Evolutionary conservation across 1,284 basidiomycete genomes (phyloP).

Genomic region (Cutaneotrichosporon sp.): DNA sequence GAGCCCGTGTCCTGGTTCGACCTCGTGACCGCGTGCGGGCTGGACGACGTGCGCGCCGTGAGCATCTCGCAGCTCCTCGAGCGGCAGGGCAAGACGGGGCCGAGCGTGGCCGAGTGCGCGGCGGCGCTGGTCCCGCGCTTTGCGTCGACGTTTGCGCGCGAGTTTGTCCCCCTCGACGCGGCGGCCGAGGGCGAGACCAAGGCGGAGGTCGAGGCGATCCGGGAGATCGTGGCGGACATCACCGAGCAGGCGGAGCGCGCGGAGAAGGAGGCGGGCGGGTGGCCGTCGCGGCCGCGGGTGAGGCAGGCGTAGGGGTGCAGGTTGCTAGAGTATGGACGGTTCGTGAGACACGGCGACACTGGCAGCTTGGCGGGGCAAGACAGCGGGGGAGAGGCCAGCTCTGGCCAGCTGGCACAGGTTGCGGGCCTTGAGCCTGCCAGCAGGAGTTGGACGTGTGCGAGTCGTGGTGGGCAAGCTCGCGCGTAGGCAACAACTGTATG

Average conservation of each 20-base stretch:
- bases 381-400: no score
- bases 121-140: slow-evolving; percentile 43
- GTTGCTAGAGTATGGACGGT: no score
- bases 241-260: slow-evolving; percentile 34
- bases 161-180: slow-evolving; percentile 29
- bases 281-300: slow-evolving; percentile 33
- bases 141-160: slow-evolving; percentile 38
- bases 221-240: slow-evolving; percentile 30
- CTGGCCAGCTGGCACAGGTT: no score
- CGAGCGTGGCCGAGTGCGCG: slow-evolving; percentile 34
- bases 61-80: slow-evolving; percentile 46
- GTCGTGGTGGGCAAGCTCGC: no score
- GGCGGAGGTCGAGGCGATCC: slow-evolving; percentile 30
- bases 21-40: slow-evolving; percentile 86
- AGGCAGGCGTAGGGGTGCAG: no score
- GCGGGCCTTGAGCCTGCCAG: no score
- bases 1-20: slow-evolving; percentile 84
- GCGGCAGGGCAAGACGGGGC: slow-evolving; percentile 11
- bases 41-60: slow-evolving; percentile 75
- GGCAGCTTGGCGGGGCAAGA: no score
- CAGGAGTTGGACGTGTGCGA: no score
- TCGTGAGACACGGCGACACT: no score
- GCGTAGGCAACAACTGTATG: no score
- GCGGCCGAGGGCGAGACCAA: slow-evolving; percentile 13
- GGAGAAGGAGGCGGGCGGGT: slow-evolving; percentile 33